Evolutionary conservation across 2,329 filamentous ascomycete species (phyloP), one percentile per base, ranked within the genome.

Genomic region (Neurospora sp.): DNA sequence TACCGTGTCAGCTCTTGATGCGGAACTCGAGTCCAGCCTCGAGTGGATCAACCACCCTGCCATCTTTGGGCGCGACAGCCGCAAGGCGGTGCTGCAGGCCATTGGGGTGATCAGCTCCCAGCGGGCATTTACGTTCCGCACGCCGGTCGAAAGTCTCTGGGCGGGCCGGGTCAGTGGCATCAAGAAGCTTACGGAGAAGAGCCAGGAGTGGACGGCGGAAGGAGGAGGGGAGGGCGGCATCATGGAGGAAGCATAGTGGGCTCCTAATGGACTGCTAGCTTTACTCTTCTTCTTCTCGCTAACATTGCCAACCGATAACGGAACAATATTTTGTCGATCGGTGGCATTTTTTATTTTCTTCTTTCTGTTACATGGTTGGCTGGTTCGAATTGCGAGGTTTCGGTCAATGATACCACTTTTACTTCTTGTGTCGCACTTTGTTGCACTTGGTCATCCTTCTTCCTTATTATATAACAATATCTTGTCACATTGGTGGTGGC

Each of bases 31-130:
- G 78, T 88, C 92, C 40, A 92, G 92, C 67, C 83, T 99, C 17
- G 96, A 99, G 81, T 99, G 96, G 96, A 98, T 99, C 80, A 93
- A 91, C 78, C 96, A 99, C 77, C 96, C 96, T 1, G 94, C 94
- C 1, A 92, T 98, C 2, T 99, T 99, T 78, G 91, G 92, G 8
- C 89, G 96, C 43, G 96, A 99, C 79, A 96, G 92, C 70, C 90
- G 96, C 76, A 99, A 99, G 83, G 93, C 95, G 4, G 94, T 99
- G 2, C 85, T 99, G 33, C 96, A 99, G 80, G 93, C 94, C 17
- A 98, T 99, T 74, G 95, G 96, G 6, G 94, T 98, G 72, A 97
- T 99, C 75, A 96, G 92, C 77, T 96, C 92, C 6, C 96, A 99
- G 81, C 88, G 96, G 66, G 94, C 91, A 11, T 97, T 95, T 78